Conservation (phyloP, 805 yeast species). For the Suhomyces sp. region DNA sequence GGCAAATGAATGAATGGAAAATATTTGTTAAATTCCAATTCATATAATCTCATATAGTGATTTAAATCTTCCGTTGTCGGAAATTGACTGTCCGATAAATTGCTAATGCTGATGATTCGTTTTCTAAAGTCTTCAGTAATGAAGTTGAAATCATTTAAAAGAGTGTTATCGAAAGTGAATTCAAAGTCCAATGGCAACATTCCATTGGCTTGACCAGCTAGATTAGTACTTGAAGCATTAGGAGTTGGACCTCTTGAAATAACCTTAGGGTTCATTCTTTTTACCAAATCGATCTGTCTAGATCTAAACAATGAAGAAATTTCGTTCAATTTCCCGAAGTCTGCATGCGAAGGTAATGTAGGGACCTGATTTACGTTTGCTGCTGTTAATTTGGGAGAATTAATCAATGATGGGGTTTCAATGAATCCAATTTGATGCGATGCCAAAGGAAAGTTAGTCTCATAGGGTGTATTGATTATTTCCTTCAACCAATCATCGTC, state of each 20-base stretch:
- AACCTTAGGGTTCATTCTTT: slow-evolving; percentile 32
- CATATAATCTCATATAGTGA: slow-evolving; percentile 71
- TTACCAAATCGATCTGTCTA: slow-evolving; percentile 65
- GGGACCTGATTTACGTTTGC: slow-evolving; percentile 14
- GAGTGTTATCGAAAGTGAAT: slow-evolving; percentile 9
- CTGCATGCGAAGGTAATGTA: slow-evolving; percentile 17
- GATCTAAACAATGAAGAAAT: slow-evolving; percentile 61
- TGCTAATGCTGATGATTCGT: slow-evolving; percentile 53
- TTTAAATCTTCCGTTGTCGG: slow-evolving; percentile 78
- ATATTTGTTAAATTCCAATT: slow-evolving; percentile 73
- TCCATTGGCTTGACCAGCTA: too few relatives aligned
- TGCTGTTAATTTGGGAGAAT: slow-evolving; percentile 8
- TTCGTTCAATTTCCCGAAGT: slow-evolving; percentile 30
- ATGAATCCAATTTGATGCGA: slow-evolving; percentile 62
- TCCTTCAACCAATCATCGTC: slow-evolving; percentile 68
- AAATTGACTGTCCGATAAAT: slow-evolving; percentile 57
- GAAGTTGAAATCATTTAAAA: slow-evolving; percentile 10
- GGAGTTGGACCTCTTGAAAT: not conserved
- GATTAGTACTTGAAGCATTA: not conserved
- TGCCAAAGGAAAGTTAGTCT: slow-evolving; percentile 51
- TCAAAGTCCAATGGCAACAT: too few relatives aligned
- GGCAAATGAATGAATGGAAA: slow-evolving; percentile 84
- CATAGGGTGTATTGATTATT: slow-evolving; percentile 66
- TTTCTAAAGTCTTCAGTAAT: slow-evolving; percentile 45
- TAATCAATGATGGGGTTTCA: slow-evolving; percentile 29